Conservation (phyloP, 768 basidiomycete species). For the Amanita thiersii region DNA sequence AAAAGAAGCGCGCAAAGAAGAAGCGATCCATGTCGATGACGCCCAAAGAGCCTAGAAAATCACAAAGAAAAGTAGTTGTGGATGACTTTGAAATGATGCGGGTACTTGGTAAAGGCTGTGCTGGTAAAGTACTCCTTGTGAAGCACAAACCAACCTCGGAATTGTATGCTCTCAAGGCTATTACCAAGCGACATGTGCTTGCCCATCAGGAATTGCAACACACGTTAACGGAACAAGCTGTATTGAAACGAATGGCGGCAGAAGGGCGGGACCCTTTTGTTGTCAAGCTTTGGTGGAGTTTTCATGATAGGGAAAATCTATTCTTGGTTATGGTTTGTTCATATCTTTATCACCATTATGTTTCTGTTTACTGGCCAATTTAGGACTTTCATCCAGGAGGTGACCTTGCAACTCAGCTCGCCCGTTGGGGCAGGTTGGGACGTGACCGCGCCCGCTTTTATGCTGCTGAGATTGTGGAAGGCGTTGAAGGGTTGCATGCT, state of each 20-base stretch:
- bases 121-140: slow-evolving; percentile 93
- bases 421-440: slow-evolving; percentile 90
- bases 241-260: slow-evolving; percentile 90
- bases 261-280: slow-evolving; percentile 88
- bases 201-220: slow-evolving; percentile 96
- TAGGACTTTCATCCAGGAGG: slow-evolving; percentile 95
- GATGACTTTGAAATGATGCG: slow-evolving; percentile 97
- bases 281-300: slow-evolving; percentile 94
- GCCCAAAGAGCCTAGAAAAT: slow-evolving; percentile 45
- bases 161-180: slow-evolving; percentile 92
- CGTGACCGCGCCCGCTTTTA: slow-evolving; percentile 95
- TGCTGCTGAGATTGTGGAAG: slow-evolving; percentile 94
- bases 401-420: slow-evolving; percentile 95
- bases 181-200: slow-evolving; percentile 94
- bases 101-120: slow-evolving; percentile 94
- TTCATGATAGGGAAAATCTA: slow-evolving; percentile 95
- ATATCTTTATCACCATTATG: slow-evolving; percentile 10
- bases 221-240: slow-evolving; percentile 93
- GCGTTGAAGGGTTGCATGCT: slow-evolving; percentile 88
- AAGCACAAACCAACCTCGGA: slow-evolving; percentile 64
- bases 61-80: slow-evolving; percentile 69
- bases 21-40: slow-evolving; percentile 22
- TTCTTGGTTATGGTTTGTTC: slow-evolving; percentile 86
- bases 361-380: neutral
- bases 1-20: slow-evolving; percentile 22